Evolutionary conservation across 2,329 filamentous ascomycete species (phyloP), one percentile per base, ranked within the genome.

Genomic region (Hypomyces perniciosus): DNA sequence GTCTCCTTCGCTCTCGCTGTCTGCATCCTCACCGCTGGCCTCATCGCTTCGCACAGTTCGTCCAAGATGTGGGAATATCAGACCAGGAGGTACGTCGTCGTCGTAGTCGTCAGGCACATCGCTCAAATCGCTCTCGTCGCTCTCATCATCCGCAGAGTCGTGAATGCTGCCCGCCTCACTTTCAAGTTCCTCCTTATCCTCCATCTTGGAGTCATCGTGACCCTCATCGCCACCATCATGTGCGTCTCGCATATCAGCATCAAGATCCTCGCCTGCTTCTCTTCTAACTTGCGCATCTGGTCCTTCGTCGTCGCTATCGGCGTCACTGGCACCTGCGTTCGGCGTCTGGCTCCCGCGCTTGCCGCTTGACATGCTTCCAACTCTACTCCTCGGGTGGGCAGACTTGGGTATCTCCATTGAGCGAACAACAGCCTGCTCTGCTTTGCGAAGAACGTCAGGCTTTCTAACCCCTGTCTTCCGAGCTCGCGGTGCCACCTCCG

Each of bases 51-150:
- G 64, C 31, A 44, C 63, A 46, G 56, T 59, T 39, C 57, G 63
- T 39, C 54, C 62, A 5, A 51, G 59, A 51, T 76, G 77, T 0
- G 77, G 76, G 48, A 81, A 80, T 65, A 81, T 65, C 29, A 82
- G 60, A 9, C 72, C 72, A 1, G 74, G 70, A 1, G 78, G 77
- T 30, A 77, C 74, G 38, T 83, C 77, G 41, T 81, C 77, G 46
- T 83, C 78, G 51, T 80, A 80, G 38, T 76, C 78, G 4, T 77
- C 68, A 28, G 81, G 73, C 4, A 83, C 77, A 54, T 87, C 84
- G 47, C 82, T 86, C 0, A 87, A 70, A 54, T 86, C 84, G 60
- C 83, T 86, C 64, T 87, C 84, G 55, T 86, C 84, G 60, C 83
- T 86, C 64, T 87, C 84, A 49, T 85, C 82, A 55, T 86, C 83